phyloP scores from a whole-genome alignment of 805 yeast species.

The Candida fluviatilis region DNA sequence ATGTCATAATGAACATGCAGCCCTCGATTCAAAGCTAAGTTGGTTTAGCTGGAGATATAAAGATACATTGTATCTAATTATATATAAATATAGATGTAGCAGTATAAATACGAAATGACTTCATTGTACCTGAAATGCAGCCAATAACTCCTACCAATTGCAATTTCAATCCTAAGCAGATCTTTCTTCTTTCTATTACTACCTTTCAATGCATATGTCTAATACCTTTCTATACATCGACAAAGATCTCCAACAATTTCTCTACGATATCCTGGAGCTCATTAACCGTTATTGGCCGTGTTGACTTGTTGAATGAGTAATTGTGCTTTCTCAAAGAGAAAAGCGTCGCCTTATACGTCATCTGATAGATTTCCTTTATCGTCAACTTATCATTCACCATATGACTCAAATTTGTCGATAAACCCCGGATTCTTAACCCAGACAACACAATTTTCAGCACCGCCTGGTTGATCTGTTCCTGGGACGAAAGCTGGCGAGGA shows the following conservation, averaged over 20 bases:
- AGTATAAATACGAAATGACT: too few species aligned
- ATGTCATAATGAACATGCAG: too few species aligned
- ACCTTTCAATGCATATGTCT: too few species aligned
- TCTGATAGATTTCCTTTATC: slow-evolving; percentile 37
- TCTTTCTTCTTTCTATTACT: too few species aligned
- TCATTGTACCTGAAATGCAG: too few species aligned
- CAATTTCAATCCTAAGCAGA: too few species aligned
- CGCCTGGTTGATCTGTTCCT: slow-evolving; percentile 30
- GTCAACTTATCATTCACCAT: slow-evolving; percentile 30
- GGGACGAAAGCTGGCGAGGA: slow-evolving; percentile 15
- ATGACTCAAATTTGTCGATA: slow-evolving; percentile 18
- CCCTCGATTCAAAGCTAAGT: too few species aligned
- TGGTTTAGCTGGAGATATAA: too few species aligned
- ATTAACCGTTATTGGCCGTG: slow-evolving; percentile 17
- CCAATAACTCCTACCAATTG: too few species aligned
- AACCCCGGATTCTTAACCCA: slow-evolving; percentile 39
- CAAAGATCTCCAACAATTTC: slow-evolving; percentile 30
- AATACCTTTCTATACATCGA: too few species aligned
- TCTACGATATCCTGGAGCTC: slow-evolving; percentile 40
- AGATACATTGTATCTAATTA: too few species aligned
- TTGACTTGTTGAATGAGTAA: slow-evolving; percentile 19
- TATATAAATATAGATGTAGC: too few species aligned
- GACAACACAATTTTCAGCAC: slow-evolving; percentile 33
- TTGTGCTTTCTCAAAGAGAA: slow-evolving; percentile 37
- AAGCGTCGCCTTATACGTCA: slow-evolving; percentile 35